These are phyloP conservation scores for Crithidia mellificae DNA, from an alignment of 208 protist genomes.

Conservation along the genomic window DNA sequence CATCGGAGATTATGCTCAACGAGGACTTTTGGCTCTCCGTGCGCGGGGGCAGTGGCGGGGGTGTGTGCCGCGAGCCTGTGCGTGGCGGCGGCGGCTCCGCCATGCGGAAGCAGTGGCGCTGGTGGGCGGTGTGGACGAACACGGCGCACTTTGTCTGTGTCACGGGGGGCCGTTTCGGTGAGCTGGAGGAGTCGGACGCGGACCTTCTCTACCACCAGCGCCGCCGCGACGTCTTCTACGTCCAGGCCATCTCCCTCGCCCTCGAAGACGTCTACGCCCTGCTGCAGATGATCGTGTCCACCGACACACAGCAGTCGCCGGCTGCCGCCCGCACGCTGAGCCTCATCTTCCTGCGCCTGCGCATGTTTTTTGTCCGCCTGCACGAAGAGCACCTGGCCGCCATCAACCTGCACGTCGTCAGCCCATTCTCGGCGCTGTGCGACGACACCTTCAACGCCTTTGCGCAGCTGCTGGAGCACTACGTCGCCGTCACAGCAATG, in stretches of 20 bases:
- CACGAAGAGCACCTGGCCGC: slow-evolving; percentile 32
- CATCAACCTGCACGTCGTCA: slow-evolving; percentile 21
- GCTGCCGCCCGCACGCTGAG: slow-evolving; percentile 3
- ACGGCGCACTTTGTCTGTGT: slow-evolving; percentile 30
- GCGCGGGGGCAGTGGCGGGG: slow-evolving; percentile 1
- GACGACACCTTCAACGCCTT: slow-evolving; percentile 42
- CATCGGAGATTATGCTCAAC: slow-evolving; percentile 21
- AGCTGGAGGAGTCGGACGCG: slow-evolving; percentile 18
- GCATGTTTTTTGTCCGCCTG: slow-evolving; percentile 25
- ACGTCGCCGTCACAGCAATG: slow-evolving; percentile 18
- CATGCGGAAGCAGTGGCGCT: slow-evolving; percentile 33
- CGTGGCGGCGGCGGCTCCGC: slow-evolving; percentile 1
- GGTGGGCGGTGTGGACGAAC: slow-evolving; percentile 38
- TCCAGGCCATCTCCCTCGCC: slow-evolving; percentile 31
- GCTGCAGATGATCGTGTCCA: slow-evolving; percentile 18
- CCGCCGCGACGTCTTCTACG: slow-evolving; percentile 27
- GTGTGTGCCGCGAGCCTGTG: background rate
- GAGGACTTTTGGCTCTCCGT: slow-evolving; percentile 17
- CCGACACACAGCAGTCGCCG: background rate
- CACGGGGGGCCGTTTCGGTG: slow-evolving; percentile 13
- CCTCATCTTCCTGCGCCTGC: slow-evolving; percentile 24
- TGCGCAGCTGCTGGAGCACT: slow-evolving; percentile 33
- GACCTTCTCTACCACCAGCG: slow-evolving; percentile 12
- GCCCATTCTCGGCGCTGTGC: slow-evolving; percentile 23
- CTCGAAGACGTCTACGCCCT: slow-evolving; percentile 38